These are phyloP conservation scores for Schoenoplectus tabernaemontani DNA, from an alignment of 202 grass and related monocot genomes.

Conservation along the genomic window DNA sequence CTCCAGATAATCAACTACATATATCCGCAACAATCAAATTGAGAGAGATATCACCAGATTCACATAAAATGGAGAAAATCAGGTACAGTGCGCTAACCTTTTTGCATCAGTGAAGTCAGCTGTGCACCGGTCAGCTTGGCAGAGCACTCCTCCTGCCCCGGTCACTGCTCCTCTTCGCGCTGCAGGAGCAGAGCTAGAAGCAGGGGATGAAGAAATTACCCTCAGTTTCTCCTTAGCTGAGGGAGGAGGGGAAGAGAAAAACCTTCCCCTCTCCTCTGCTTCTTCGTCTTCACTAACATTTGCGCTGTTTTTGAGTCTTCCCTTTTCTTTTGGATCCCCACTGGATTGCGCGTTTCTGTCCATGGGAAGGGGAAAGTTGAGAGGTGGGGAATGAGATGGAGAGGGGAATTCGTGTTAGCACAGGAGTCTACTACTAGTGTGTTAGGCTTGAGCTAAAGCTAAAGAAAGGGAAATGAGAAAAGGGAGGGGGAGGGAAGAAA, in stretches of 20 bases:
- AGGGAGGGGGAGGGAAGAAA: slow-evolving; percentile 16
- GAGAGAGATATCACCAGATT: background rate
- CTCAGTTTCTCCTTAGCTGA: background rate
- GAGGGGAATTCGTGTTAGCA: background rate
- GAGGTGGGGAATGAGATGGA: background rate
- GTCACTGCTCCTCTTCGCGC: slow-evolving; percentile 24
- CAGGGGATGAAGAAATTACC: background rate
- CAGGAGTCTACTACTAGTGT: background rate
- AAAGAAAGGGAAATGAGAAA: background rate
- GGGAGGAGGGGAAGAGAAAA: background rate
- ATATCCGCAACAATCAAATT: background rate
- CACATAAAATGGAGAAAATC: background rate
- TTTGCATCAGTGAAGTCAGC: slow-evolving; percentile 54
- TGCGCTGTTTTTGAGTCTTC: background rate
- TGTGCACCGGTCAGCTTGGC: slow-evolving; percentile 77
- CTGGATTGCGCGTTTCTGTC: background rate
- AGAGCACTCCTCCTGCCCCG: slow-evolving; percentile 39
- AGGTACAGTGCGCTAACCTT: slow-evolving; percentile 19
- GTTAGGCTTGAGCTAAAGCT: background rate
- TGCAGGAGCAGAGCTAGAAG: too few species aligned
- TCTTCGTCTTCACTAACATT: slow-evolving; percentile 1
- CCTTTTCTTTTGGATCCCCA: slow-evolving; percentile 15
- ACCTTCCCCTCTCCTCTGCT: background rate
- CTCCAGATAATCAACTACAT: background rate
- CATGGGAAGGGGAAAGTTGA: slow-evolving; percentile 19